Evolutionary conservation across 2,329 filamentous ascomycete genomes (phyloP), one percentile per base, ranked within the genome.

Genomic region (Penicillium sp.): DNA sequence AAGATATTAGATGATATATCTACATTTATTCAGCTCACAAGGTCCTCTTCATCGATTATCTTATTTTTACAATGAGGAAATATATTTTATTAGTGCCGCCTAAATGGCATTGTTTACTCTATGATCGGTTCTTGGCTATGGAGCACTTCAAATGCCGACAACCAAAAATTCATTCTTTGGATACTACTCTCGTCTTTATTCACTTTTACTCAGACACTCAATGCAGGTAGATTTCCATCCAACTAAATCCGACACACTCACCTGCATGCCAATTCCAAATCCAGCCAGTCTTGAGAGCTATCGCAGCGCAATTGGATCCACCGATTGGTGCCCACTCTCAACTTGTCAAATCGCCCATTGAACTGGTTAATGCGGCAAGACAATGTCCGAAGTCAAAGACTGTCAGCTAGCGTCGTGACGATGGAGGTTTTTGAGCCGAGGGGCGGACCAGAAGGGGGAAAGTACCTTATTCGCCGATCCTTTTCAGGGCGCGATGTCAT

Each of bases 391-490:
- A 49, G 21, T 27, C 8, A 4, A 50, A 24, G n/a, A 13, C n/a
- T 10, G 26, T 21, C n/a, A 24, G 21, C 48, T 24, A 13, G 48
- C 35, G 39, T 22, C 9, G 42, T 33, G 47, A 37, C 21, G 14
- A 35, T 21, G 45, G 37, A 27, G 13, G 27, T 27, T n/a, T 48
- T 44, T 29, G 27, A 45, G 52, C 44, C 53, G 27, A 53, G 46
- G 43, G 54, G 59, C 57, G 62, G 62, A 59, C 56, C 62, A 58
- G 54, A 58, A 64, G 58, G 67, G 91, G 66, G 88, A 89, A 0
- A 51, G 14, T 54, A 81, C 84, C 61, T 87, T 84, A 76, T 72
- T 73, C 66, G 71, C 65, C 60, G 68, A 69, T 68, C 65, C 58
- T 61, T 65, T 66, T 62, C 51, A 60, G 54, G 61, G 60, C 58